Percentiles rank a stretch among this genome's conserved stretches.
These are phyloP conservation scores for Paspalum vaginatum DNA, from an alignment of 176 grass and related monocot species.

Conservation along the genomic window DNA sequence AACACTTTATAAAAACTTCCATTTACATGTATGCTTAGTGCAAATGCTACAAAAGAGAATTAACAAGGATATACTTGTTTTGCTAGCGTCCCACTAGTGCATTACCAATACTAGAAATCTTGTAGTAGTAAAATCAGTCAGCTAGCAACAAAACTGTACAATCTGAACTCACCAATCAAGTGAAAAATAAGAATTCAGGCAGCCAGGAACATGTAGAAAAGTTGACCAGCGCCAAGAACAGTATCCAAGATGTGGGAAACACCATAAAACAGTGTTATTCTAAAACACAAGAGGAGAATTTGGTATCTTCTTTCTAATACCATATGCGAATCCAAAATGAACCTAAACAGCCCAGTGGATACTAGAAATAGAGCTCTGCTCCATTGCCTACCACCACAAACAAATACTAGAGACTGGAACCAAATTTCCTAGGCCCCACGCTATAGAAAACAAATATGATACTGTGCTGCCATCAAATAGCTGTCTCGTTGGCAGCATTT, in stretches of 20 bases:
- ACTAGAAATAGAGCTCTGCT: constrained; percentile 4
- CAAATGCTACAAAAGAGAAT: constrained; percentile 13
- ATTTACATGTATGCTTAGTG: not conserved
- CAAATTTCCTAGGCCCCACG: constrained; percentile 32
- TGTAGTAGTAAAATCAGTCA: not conserved
- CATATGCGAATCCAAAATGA: not conserved
- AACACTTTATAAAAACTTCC: not conserved
- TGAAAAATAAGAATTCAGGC: not conserved
- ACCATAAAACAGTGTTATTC: not conserved
- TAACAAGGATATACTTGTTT: not conserved
- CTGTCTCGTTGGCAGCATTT: constrained; percentile 23
- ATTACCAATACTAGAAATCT: not conserved
- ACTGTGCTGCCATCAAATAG: constrained; percentile 36
- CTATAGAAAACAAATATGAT: constrained; percentile 32
- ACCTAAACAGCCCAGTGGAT: constrained; percentile 10
- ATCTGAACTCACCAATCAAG: constrained; percentile 9
- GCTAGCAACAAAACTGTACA: not conserved
- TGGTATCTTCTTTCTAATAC: not conserved
- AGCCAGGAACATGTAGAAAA: constrained; percentile 11
- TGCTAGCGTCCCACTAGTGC: not conserved
- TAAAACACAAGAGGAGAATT: constrained; percentile 16
- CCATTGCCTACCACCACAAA: constrained; percentile 20
- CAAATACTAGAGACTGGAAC: constrained; percentile 1
- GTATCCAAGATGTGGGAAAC: not conserved
- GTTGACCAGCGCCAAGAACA: constrained; percentile 13